A percentile compares a stretch with the other conserved stretches of the same genome.
Evolutionary conservation across 768 basidiomycete genomes (phyloP).

Genomic region (Hygrophoropsis aurantiaca): DNA sequence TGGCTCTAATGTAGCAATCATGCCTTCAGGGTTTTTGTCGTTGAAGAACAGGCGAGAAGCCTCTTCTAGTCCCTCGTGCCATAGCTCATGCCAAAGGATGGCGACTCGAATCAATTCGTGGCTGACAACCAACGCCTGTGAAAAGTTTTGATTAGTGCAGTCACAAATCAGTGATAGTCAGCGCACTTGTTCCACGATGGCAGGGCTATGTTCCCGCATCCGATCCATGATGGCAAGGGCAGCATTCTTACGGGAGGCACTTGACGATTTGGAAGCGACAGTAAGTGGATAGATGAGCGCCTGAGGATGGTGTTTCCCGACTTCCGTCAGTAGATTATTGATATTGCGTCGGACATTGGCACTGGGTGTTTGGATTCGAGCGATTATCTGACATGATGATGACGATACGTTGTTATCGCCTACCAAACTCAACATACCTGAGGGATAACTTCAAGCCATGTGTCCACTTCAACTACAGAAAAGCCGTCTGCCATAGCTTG

Average conservation of each 20-base stretch:
- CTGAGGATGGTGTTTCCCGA: constrained; percentile 96
- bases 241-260: constrained; percentile 73
- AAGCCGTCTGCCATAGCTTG: constrained; percentile 87
- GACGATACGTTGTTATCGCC: background rate
- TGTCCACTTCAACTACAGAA: constrained; percentile 88
- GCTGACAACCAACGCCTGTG: constrained; percentile 81
- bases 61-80: constrained; percentile 98
- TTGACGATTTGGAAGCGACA: constrained; percentile 95
- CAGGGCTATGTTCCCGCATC: constrained; percentile 88
- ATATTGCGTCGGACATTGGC: constrained; percentile 85
- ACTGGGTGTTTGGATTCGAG: constrained; percentile 94
- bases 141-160: background rate
- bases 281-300: constrained; percentile 94
- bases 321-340: constrained; percentile 82
- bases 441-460: constrained; percentile 98
- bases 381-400: constrained; percentile 80
- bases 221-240: constrained; percentile 86
- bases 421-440: constrained; percentile 54
- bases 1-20: constrained; percentile 92
- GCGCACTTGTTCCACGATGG: constrained; percentile 81
- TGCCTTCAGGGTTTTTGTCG: constrained; percentile 94
- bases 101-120: constrained; percentile 95
- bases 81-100: constrained; percentile 97
- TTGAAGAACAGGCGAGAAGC: constrained; percentile 96
- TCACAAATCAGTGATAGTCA: background rate